Percentiles rank a stretch among this genome's conserved stretches.
Evolutionary conservation across 768 basidiomycete species (phyloP).

Genomic region (Leccinum boreale): DNA sequence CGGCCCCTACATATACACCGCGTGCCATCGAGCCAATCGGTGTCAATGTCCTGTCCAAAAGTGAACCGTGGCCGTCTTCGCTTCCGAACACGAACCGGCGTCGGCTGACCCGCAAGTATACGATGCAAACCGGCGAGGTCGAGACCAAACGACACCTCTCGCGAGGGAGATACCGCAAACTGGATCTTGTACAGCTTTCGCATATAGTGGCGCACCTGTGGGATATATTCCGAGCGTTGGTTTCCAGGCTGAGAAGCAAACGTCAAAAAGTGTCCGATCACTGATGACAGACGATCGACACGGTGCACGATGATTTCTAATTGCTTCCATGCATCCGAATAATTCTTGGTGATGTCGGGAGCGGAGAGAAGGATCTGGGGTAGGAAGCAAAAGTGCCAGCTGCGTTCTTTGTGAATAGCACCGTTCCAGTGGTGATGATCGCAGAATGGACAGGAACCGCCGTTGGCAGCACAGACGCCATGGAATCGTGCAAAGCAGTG

Average conservation of each 20-base stretch:
- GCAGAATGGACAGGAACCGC: constrained; percentile 90
- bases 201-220: constrained; percentile 87
- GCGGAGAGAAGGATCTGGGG: constrained; percentile 67
- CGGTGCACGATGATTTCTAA: constrained; percentile 78
- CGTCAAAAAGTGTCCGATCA: constrained; percentile 77
- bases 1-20: constrained; percentile 79
- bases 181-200: constrained; percentile 87
- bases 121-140: constrained; percentile 82
- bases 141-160: constrained; percentile 77
- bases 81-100: constrained; percentile 48
- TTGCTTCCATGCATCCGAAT: constrained; percentile 78
- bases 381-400: constrained; percentile 80
- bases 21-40: constrained; percentile 71
- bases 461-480: constrained; percentile 78
- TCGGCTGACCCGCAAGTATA: constrained; percentile 67
- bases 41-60: constrained; percentile 75
- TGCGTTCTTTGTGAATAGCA: constrained; percentile 75
- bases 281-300: constrained; percentile 67
- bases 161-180: constrained; percentile 81
- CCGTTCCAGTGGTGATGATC: constrained; percentile 93
- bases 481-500: constrained; percentile 87
- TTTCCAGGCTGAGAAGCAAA: constrained; percentile 67
- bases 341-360: constrained; percentile 75
- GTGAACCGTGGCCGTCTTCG: constrained; percentile 59
- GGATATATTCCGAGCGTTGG: constrained; percentile 72